Percentiles rank a stretch among this genome's conserved stretches.
These are phyloP conservation scores for Teunomyces stri DNA, from an alignment of 805 yeast species.

Conservation along the genomic window DNA sequence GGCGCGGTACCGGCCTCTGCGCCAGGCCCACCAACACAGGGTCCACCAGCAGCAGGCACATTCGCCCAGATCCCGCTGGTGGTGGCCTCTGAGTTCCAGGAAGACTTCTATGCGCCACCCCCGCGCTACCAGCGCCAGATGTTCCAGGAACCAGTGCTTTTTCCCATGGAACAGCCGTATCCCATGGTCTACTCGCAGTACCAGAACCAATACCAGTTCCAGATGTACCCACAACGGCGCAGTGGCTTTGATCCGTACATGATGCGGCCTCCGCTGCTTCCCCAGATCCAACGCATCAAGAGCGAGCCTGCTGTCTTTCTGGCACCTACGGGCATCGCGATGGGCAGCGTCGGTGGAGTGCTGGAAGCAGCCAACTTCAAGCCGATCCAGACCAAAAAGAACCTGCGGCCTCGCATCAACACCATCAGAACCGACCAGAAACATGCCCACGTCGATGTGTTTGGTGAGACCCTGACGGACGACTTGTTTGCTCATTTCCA, in stretches of 20 bases:
- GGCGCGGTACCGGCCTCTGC: too few relatives aligned
- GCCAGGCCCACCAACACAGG: not conserved
- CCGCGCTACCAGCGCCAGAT: not conserved
- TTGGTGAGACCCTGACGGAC: slow-evolving; percentile 25
- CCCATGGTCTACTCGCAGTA: not conserved
- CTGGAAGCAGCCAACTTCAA: slow-evolving; percentile 20
- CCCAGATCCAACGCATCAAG: slow-evolving; percentile 3
- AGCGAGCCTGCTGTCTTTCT: slow-evolving; percentile 9
- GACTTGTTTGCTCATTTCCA: slow-evolving; percentile 22
- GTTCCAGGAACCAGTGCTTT: not conserved
- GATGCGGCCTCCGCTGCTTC: slow-evolving; percentile 5
- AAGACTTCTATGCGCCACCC: not conserved
- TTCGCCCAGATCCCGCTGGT: too few relatives aligned
- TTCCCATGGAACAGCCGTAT: not conserved
- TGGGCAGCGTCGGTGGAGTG: too few relatives aligned
- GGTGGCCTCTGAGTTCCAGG: too few relatives aligned
- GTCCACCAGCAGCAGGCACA: not conserved
- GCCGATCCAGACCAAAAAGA: slow-evolving; percentile 37
- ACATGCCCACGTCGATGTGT: not conserved
- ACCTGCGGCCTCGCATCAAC: slow-evolving; percentile 37
- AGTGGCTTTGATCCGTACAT: slow-evolving; percentile 5
- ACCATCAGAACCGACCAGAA: slow-evolving; percentile 17
- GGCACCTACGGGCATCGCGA: not conserved
- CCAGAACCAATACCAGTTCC: not conserved
- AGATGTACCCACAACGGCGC: not conserved